Percentiles rank a stretch among this genome's conserved stretches.
phyloP scores from a whole-genome alignment of 139 green algal genomes.

The Axilococcus clingmanii region DNA sequence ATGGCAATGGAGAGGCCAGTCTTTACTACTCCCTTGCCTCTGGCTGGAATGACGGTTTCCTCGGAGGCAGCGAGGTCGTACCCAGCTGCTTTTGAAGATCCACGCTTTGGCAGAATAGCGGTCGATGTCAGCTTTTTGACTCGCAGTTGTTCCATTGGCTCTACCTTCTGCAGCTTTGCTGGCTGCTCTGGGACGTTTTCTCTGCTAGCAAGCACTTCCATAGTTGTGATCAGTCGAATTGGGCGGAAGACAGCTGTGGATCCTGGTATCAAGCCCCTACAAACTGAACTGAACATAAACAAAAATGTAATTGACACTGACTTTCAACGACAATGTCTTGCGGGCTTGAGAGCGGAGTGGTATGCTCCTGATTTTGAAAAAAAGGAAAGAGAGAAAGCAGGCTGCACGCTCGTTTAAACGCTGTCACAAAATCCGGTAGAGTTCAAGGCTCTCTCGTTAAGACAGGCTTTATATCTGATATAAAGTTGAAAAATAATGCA shows the following conservation, averaged over 20 bases:
- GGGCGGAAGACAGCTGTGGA: background rate
- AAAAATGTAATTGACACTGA: background rate
- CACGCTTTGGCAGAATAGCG: conserved; percentile 72
- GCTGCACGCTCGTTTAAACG: no score
- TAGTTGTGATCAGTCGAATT: background rate
- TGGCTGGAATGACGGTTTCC: conserved; percentile 72
- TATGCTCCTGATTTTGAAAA: background rate
- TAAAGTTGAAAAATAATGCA: no score
- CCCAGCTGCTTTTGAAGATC: conserved; percentile 72
- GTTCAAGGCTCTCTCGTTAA: no score
- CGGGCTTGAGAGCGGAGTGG: background rate
- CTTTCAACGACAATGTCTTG: background rate
- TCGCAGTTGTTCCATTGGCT: background rate
- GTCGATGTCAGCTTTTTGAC: conserved; percentile 80
- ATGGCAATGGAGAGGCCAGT: conserved; percentile 85
- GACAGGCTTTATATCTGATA: no score
- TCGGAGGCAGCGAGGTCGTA: conserved; percentile 90
- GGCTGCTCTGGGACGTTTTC: conserved; percentile 19
- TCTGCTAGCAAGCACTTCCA: background rate
- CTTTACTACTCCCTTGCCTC: conserved; percentile 72
- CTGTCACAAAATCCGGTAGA: no score
- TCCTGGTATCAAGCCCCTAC: background rate
- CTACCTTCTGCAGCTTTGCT: conserved; percentile 8
- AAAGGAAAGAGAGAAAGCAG: background rate
- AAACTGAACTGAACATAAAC: background rate